phyloP scores from a whole-genome alignment of 2,329 filamentous ascomycete genomes.

The Fusarium siculi region DNA sequence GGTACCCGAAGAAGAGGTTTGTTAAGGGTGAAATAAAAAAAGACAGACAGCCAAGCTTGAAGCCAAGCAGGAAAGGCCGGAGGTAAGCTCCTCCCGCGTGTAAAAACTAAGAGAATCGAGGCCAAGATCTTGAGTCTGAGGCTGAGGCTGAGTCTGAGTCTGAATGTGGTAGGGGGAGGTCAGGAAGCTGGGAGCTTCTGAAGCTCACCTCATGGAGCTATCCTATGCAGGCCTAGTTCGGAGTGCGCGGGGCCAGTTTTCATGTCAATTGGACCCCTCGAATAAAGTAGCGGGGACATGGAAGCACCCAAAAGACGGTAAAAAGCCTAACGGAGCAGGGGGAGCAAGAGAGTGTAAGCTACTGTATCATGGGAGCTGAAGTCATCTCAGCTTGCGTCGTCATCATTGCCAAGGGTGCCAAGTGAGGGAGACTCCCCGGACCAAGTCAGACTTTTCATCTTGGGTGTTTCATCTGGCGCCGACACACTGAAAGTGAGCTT shows the following conservation, averaged over 20 bases:
- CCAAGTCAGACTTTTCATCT: neutral
- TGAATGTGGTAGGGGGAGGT: neutral
- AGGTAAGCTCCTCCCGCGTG: neutral
- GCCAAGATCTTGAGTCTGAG: conserved; percentile 1
- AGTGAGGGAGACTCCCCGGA: neutral
- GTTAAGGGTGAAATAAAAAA: neutral
- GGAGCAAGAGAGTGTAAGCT: neutral
- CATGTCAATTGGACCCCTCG: conserved; percentile 1
- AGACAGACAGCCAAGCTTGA: neutral
- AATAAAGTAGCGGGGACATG: neutral
- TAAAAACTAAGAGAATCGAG: neutral
- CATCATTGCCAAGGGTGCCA: neutral
- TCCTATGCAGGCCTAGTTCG: neutral
- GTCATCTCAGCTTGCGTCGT: neutral
- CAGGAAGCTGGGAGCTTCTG: neutral
- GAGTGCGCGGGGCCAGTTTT: neutral
- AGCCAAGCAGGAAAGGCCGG: neutral
- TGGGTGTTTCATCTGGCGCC: neutral
- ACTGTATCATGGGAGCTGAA: neutral
- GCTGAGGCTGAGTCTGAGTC: neutral
- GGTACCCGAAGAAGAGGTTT: neutral
- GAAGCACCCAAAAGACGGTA: neutral
- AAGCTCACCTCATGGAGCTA: neutral
- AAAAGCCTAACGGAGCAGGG: neutral
- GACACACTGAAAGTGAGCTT: neutral